These are phyloP conservation scores for Auricularia cornea DNA, from an alignment of 768 basidiomycete genomes.

Conservation along the genomic window DNA sequence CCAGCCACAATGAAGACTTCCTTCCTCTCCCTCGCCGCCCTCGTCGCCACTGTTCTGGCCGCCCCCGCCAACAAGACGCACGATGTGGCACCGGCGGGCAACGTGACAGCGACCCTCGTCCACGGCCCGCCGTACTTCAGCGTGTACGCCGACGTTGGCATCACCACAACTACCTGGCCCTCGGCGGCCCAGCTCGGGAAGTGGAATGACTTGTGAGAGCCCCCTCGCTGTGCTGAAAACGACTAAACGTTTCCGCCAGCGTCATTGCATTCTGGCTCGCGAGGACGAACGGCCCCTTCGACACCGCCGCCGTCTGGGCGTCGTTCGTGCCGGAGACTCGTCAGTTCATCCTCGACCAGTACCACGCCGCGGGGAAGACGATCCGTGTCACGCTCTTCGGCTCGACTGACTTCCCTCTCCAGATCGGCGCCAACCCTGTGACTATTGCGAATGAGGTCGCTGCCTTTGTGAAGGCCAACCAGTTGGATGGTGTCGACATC, in stretches of 20 bases:
- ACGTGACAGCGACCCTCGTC: too few species aligned
- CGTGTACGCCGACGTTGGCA: not conserved
- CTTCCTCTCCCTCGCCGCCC: too few species aligned
- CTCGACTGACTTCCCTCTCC: conserved; percentile 16
- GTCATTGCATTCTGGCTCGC: not conserved
- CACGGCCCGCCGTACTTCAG: not conserved
- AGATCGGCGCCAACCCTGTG: conserved; percentile 2
- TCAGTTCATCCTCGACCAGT: not conserved
- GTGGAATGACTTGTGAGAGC: not conserved
- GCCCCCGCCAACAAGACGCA: too few species aligned
- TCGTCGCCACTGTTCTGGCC: too few species aligned
- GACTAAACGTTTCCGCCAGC: not conserved
- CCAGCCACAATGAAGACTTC: too few species aligned
- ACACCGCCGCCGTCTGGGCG: not conserved
- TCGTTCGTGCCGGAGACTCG: not conserved
- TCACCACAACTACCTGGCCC: not conserved
- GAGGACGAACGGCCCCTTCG: not conserved
- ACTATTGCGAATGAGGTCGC: conserved; percentile 5
- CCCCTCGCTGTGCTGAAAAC: too few species aligned
- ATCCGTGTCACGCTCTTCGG: conserved; percentile 21
- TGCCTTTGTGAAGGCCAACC: conserved; percentile 8
- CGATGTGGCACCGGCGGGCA: too few species aligned
- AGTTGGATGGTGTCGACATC: conserved; percentile 13
- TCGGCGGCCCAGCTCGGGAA: not conserved
- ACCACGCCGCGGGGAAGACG: not conserved